These are phyloP conservation scores for Hysterangium stoloniferum DNA, from an alignment of 768 basidiomycete genomes.

Conservation along the genomic window DNA sequence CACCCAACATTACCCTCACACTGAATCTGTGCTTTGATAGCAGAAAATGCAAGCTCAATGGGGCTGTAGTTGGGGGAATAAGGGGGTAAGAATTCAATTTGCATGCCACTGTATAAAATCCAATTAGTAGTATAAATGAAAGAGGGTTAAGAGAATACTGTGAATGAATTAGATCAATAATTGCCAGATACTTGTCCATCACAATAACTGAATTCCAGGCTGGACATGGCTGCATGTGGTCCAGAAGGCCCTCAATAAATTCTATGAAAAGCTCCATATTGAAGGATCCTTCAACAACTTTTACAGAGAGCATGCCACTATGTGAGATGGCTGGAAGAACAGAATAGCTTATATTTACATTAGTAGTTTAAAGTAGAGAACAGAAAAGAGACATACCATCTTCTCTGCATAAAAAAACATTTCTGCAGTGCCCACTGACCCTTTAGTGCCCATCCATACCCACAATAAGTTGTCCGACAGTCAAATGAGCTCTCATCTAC, in stretches of 20 bases:
- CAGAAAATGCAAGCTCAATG: conserved; percentile 21
- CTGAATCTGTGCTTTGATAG: not conserved
- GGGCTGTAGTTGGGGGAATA: conserved; percentile 26
- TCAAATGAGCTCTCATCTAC: conserved; percentile 22
- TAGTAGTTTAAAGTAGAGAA: not conserved
- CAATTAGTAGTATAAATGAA: not conserved
- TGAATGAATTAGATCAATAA: conserved; percentile 11
- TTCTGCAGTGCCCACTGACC: conserved; percentile 17
- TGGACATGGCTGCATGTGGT: conserved; percentile 17
- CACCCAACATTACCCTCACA: not conserved
- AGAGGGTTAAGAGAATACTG: not conserved
- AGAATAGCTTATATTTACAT: conserved; percentile 19
- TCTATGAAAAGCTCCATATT: conserved; percentile 14
- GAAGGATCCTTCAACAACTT: conserved; percentile 19
- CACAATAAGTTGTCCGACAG: conserved; percentile 17
- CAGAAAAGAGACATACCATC: conserved; percentile 12
- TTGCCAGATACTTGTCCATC: conserved; percentile 18
- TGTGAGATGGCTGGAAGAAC: conserved; percentile 24
- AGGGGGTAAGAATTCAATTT: conserved; percentile 15
- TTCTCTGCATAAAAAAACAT: conserved; percentile 18
- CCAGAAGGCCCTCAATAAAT: conserved; percentile 18
- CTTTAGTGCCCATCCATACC: conserved; percentile 18
- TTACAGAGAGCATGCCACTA: conserved; percentile 20
- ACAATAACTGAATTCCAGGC: conserved; percentile 18
- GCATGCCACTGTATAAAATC: conserved; percentile 8